These are phyloP conservation scores for Rhynchospora pubera DNA, from an alignment of 176 grass and related monocot species.

Conservation along the genomic window DNA sequence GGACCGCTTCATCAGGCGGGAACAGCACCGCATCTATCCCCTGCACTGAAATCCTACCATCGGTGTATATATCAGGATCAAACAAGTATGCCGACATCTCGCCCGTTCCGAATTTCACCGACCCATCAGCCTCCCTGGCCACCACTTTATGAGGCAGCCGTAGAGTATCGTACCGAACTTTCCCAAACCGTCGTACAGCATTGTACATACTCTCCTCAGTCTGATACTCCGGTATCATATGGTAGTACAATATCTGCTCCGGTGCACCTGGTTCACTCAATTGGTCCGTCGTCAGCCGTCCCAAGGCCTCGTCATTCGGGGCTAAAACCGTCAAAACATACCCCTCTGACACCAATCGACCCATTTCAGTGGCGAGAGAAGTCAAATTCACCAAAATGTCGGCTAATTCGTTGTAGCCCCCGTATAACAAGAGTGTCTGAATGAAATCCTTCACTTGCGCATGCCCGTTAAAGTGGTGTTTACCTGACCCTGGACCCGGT, in stretches of 20 bases:
- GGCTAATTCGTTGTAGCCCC: conserved; percentile 72
- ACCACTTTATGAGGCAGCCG: conserved; percentile 66
- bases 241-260: conserved; percentile 79
- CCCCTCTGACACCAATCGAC: conserved; percentile 52
- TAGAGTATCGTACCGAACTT: conserved; percentile 54
- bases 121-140: conserved; percentile 69
- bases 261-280: conserved; percentile 55
- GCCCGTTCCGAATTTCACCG: conserved; percentile 64
- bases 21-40: conserved; percentile 75
- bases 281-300: conserved; percentile 52
- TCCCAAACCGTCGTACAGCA: conserved; percentile 56
- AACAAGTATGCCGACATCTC: conserved; percentile 65
- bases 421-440: conserved; percentile 59
- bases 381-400: conserved; percentile 82
- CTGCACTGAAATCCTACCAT: conserved; percentile 77
- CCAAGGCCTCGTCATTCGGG: conserved; percentile 76
- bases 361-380: conserved; percentile 72
- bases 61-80: conserved; percentile 79
- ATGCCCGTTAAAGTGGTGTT: conserved; percentile 56
- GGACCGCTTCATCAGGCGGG: conserved; percentile 30
- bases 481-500: conserved; percentile 41
- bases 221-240: conserved; percentile 78
- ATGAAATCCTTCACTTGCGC: conserved; percentile 87
- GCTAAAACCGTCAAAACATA: conserved; percentile 67
- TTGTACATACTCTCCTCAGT: conserved; percentile 94